Conservation (phyloP, 169 alveolate species). For the Cryptosporidium baileyi region DNA sequence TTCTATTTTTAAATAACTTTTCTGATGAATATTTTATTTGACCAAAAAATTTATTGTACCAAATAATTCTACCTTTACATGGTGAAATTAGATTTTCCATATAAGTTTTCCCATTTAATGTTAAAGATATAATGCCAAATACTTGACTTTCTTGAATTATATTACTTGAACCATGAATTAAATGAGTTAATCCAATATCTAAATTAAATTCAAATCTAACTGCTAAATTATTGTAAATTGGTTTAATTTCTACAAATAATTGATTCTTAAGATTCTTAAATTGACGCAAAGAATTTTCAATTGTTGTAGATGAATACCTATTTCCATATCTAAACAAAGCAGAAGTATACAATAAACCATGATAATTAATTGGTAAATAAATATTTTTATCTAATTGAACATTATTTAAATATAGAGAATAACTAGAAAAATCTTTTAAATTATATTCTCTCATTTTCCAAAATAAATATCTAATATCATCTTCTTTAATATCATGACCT, state of each 20-base stretch:
- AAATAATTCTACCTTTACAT: slow-evolving; percentile 15
- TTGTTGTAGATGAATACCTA: neutral
- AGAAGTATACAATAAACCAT: slow-evolving; percentile 17
- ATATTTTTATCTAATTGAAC: neutral
- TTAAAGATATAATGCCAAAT: slow-evolving; percentile 13
- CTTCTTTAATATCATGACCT: neutral
- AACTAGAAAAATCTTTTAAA: neutral
- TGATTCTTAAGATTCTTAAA: neutral
- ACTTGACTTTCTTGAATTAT: neutral
- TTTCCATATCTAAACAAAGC: neutral
- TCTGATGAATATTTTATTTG: too few species aligned
- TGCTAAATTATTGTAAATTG: neutral
- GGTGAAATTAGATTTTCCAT: slow-evolving; percentile 44
- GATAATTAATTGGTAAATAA: neutral
- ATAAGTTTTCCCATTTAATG: slow-evolving; percentile 25
- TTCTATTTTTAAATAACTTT: neutral
- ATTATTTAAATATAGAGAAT: neutral
- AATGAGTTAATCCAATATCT: slow-evolving; percentile 1
- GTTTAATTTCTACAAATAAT: slow-evolving; percentile 21
- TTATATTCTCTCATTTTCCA: slow-evolving; percentile 14
- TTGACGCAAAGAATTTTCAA: neutral
- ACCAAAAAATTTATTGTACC: too few species aligned
- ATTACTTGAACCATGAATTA: neutral
- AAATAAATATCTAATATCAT: slow-evolving; percentile 47
- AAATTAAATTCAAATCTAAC: slow-evolving; percentile 20